A percentile compares a stretch with the other conserved stretches of the same genome.
Evolutionary conservation across 2,329 filamentous ascomycete genomes (phyloP).

Genomic region (Coniochaeta ligniaria): DNA sequence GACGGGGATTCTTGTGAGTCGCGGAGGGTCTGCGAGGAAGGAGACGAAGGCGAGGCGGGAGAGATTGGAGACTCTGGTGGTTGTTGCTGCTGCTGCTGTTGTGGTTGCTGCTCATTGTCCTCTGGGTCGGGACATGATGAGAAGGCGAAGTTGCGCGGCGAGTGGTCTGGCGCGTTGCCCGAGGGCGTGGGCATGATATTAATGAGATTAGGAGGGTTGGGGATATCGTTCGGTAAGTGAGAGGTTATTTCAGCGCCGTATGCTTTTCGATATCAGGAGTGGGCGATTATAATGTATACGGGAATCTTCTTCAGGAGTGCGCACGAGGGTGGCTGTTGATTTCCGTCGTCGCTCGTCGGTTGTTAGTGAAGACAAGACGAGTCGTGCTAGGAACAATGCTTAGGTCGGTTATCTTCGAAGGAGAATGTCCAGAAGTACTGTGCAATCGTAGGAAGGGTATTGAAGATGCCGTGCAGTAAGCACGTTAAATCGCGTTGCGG

Average conservation of each 20-base stretch:
- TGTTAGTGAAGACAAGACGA: neutral
- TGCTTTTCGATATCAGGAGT: neutral
- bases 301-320: neutral
- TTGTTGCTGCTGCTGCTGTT: neutral
- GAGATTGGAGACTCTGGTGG: neutral
- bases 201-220: neutral
- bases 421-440: neutral
- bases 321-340: neutral
- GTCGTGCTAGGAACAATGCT: neutral
- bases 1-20: conserved; percentile 10
- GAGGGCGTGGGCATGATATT: conserved; percentile 38
- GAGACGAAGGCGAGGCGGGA: neutral
- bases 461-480: neutral
- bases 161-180: conserved; percentile 29
- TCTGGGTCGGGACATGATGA: conserved; percentile 18
- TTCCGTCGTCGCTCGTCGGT: neutral
- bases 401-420: neutral
- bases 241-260: neutral
- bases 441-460: neutral
- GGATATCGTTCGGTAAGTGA: neutral
- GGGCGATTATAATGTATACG: neutral
- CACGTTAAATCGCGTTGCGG: neutral
- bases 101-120: conserved; percentile 8
- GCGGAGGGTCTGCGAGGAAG: conserved; percentile 19
- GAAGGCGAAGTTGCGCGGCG: conserved; percentile 22